phyloP scores from a whole-genome alignment of 192 early-diverging fungal species.

The Podochytrium sp. region DNA sequence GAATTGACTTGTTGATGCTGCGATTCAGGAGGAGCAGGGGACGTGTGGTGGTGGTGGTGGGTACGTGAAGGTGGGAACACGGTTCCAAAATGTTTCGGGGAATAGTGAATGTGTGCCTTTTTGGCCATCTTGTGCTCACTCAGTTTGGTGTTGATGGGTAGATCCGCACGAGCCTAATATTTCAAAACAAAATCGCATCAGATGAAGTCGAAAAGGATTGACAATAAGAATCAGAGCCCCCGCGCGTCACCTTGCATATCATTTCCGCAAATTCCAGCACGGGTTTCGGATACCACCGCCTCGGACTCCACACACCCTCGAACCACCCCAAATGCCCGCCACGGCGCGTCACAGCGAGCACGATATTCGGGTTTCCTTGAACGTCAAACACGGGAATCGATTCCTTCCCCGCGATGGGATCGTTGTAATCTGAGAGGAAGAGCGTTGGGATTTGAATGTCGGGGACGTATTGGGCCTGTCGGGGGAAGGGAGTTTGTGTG shows the following conservation, averaged over 20 bases:
- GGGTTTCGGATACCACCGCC: constrained; percentile 44
- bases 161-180: background rate
- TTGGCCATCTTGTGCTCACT: background rate
- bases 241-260: constrained; percentile 45
- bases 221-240: background rate
- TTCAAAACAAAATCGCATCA: too few relatives aligned
- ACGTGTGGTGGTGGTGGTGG: too few relatives aligned
- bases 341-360: constrained; percentile 76
- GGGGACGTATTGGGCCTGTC: constrained; percentile 45
- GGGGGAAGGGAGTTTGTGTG: too few relatives aligned
- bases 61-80: background rate
- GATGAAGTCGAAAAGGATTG: too few relatives aligned
- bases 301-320: constrained; percentile 34
- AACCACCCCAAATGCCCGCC: constrained; percentile 97
- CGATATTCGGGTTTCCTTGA: constrained; percentile 74
- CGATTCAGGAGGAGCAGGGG: too few relatives aligned
- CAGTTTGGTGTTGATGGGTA: background rate
- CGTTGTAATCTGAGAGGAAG: constrained; percentile 84
- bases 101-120: background rate
- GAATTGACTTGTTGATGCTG: too few relatives aligned
- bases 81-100: background rate
- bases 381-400: constrained; percentile 75
- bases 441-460: constrained; percentile 77
- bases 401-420: constrained; percentile 78
- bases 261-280: constrained; percentile 45